Percentiles rank a stretch among this genome's conserved stretches.
Conservation (phyloP, 352 stramenopile genomes). For the Pythium graminicola region DNA sequence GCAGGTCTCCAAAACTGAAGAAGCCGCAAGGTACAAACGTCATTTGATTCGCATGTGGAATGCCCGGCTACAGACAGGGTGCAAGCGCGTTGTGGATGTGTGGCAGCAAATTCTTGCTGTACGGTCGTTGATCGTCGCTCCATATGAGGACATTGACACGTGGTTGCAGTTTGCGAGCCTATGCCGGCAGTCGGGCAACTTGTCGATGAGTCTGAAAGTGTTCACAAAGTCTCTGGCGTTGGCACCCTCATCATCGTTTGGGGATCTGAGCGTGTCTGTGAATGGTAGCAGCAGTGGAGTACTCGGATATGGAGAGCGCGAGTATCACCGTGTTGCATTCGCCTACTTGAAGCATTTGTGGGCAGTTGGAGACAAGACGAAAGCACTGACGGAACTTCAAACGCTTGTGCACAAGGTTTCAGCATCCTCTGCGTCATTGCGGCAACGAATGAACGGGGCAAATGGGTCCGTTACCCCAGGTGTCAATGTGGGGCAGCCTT, state of each 20-base stretch:
- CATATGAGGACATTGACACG: constrained; percentile 87
- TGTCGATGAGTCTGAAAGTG: constrained; percentile 82
- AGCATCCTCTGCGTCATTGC: constrained; percentile 35
- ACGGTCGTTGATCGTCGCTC: constrained; percentile 87
- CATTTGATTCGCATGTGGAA: constrained; percentile 87
- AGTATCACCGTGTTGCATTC: constrained; percentile 74
- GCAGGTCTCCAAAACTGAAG: constrained; percentile 61
- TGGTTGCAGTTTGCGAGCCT: constrained; percentile 94
- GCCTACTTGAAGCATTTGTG: constrained; percentile 78
- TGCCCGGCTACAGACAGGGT: constrained; percentile 66
- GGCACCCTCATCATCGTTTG: constrained; percentile 22
- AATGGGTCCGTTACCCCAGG: constrained; percentile 1
- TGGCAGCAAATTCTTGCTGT: constrained; percentile 96
- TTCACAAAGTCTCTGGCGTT: constrained; percentile 77
- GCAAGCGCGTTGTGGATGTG: constrained; percentile 89
- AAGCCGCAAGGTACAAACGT: constrained; percentile 69
- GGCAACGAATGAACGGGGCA: constrained; percentile 19
- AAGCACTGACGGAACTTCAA: constrained; percentile 84
- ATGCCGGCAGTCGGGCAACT: constrained; percentile 87
- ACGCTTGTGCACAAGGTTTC: constrained; percentile 75
- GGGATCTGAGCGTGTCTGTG: constrained; percentile 8
- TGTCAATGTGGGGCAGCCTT: constrained; percentile 10
- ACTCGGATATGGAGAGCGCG: constrained; percentile 77
- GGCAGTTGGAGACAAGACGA: constrained; percentile 75
- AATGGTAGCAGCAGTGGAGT: constrained; percentile 16